Base-by-base conservation (phyloP, 257 asterid species). In the Hygrophila difformis region DNA sequence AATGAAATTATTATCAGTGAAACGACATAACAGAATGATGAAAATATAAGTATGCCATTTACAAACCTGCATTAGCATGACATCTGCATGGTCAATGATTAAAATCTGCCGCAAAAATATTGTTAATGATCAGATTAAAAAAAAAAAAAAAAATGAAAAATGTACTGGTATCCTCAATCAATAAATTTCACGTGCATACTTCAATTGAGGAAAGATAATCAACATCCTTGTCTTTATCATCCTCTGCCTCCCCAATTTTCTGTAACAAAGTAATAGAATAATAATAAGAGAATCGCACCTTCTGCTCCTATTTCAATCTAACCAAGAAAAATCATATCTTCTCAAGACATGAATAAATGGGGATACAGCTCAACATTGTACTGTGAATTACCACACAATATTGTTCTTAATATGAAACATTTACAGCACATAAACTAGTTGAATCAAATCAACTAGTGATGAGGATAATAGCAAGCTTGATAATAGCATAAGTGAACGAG, bases 121-220 rank as follows among this genome's bases (percentile, higher is more conserved):
- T 51, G 38, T 28, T 35, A 22, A 59, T 49, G 59, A 60, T 47
- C 18, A 42, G 57, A 40, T 47, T 19, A 55, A 38, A 55, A 56
- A 18, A 37, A 35, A 23, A 42, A 45, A 15, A 39, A n/a, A 55
- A 19, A 59, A 18, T 26, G 33, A 29, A 34, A 36, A 18, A 48
- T 47, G 43, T 42, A 49, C 22, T 44, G 20, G 10, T 16, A 19
- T 18, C 39, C 39, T 19, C 42, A 35, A 12, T 28, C 23, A 21
- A 26, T 11, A 41, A 58, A 37, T 52, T 17, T 42, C 29, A 39
- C 12, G 49, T 15, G 40, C 55, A 56, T 64, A 89, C 98, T 84
- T 89, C 98, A 54, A 89, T 75, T 3, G 98, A 89, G 49, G 98
- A 89, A 63, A 89, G 91, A 77, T 79, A 89, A 78, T 89, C 96